Evolutionary conservation across 768 basidiomycete genomes (phyloP).

Genomic region (Boletus vinaceobasis): DNA sequence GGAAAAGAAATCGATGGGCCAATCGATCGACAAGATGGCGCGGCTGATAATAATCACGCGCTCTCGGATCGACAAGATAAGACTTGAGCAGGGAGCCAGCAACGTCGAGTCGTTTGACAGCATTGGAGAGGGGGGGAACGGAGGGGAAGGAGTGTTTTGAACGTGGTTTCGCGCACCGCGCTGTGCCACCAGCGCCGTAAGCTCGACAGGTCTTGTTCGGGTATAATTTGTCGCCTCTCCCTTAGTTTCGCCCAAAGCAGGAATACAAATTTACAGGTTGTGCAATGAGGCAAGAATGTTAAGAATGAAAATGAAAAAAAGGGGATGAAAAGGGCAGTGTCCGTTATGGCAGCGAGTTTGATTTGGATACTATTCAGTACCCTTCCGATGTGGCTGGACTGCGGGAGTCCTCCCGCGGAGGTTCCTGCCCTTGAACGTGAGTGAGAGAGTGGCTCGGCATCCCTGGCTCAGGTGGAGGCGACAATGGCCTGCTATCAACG

Average conservation of each 20-base stretch:
- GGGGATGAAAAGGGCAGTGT: conserved; percentile 34
- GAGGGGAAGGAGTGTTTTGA: conserved; percentile 18
- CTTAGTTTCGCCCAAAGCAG: conserved; percentile 24
- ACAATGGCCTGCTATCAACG: conserved; percentile 50
- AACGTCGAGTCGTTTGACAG: conserved; percentile 38
- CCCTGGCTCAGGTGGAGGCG: conserved; percentile 60
- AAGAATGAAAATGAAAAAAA: conserved; percentile 16
- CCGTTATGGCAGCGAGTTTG: conserved; percentile 21
- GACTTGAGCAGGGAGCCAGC: conserved; percentile 34
- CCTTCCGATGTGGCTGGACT: conserved; percentile 32
- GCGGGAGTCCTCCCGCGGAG: conserved; percentile 61
- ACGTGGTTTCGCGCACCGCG: conserved; percentile 30
- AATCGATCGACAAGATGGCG: conserved; percentile 47
- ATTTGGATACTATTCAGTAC: conserved; percentile 24
- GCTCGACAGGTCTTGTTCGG: conserved; percentile 26
- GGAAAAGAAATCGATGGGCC: conserved; percentile 29
- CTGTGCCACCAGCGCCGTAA: conserved; percentile 32
- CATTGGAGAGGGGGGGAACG: conserved; percentile 18
- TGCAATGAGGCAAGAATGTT: conserved; percentile 33
- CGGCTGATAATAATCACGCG: conserved; percentile 29
- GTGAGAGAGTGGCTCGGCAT: conserved; percentile 47
- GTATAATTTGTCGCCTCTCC: conserved; percentile 18
- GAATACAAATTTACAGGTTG: conserved; percentile 34
- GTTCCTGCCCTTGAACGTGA: conserved; percentile 57
- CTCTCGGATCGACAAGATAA: conserved; percentile 34